phyloP scores from a whole-genome alignment of 1,284 basidiomycete genomes.

The Trichosporon sp. region DNA sequence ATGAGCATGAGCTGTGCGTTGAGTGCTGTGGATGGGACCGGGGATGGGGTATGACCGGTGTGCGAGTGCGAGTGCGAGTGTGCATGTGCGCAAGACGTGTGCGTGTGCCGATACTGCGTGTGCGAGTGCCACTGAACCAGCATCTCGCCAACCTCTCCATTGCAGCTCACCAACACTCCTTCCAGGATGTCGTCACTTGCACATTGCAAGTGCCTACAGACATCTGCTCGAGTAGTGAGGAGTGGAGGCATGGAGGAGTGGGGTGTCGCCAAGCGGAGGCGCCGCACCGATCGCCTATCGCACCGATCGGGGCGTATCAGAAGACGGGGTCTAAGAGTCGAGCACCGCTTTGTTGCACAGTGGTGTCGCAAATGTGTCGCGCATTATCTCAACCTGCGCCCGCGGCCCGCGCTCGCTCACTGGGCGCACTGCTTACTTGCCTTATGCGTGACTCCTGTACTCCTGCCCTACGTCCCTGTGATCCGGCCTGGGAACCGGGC shows the following conservation, averaged over 20 bases:
- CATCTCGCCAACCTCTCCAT: too few species aligned
- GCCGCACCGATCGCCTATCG: background rate
- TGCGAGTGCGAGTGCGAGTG: background rate
- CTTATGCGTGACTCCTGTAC: background rate
- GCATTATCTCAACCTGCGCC: background rate
- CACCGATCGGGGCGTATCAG: background rate
- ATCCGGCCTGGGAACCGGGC: too few species aligned
- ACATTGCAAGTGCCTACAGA: too few species aligned
- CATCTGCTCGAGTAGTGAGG: background rate
- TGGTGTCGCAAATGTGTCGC: background rate
- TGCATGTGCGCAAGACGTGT: too few species aligned
- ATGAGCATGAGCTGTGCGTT: background rate
- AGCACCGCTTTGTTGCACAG: background rate
- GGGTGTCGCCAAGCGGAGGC: background rate
- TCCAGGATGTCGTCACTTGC: too few species aligned
- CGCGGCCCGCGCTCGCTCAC: too few species aligned
- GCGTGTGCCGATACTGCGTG: too few species aligned
- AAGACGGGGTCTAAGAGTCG: background rate
- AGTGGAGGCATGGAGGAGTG: background rate
- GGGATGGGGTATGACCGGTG: background rate
- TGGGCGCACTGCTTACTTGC: background rate
- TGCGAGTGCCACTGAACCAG: too few species aligned
- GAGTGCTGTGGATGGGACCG: background rate
- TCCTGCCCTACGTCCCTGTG: too few species aligned
- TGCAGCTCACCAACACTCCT: too few species aligned